Conservation (phyloP, 192 early-diverging fungal genomes). For the Coemansia sp. region DNA sequence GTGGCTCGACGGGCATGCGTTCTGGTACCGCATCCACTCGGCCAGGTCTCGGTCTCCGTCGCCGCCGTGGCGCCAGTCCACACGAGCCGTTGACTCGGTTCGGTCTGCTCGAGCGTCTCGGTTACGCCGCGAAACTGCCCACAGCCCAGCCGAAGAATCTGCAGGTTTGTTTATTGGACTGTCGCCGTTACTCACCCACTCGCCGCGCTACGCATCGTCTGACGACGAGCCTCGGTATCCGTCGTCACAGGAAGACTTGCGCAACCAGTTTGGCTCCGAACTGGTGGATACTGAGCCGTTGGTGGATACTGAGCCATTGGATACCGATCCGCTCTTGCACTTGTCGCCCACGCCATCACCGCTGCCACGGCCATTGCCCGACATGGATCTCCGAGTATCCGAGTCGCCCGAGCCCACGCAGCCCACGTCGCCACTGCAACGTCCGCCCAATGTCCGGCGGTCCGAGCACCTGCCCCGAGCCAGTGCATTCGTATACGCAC, state of each 20-base stretch:
- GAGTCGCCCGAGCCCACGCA: constrained; percentile 35
- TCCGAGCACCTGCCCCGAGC: constrained; percentile 23
- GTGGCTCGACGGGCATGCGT: constrained; percentile 19
- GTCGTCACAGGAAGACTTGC: constrained; percentile 6
- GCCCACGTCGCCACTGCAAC: constrained; percentile 28
- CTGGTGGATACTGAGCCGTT: neutral
- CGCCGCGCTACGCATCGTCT: neutral
- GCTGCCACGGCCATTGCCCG: neutral
- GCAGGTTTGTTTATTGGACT: neutral
- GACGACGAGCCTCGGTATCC: neutral
- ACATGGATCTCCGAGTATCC: constrained; percentile 10
- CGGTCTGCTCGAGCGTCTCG: neutral
- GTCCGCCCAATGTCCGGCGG: constrained; percentile 14
- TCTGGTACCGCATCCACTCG: constrained; percentile 37
- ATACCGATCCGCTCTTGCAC: neutral
- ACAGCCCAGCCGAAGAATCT: neutral
- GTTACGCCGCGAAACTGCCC: neutral
- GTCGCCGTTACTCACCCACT: neutral
- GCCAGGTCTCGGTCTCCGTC: constrained; percentile 12
- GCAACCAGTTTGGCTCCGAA: neutral
- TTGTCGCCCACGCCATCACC: constrained; percentile 6
- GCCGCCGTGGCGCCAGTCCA: constrained; percentile 35
- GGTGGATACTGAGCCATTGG: neutral
- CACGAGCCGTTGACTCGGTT: neutral
- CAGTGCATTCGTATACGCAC: constrained; percentile 33